phyloP scores from a whole-genome alignment of 208 protist genomes.

The Leptomonas pyrrhocoris region DNA sequence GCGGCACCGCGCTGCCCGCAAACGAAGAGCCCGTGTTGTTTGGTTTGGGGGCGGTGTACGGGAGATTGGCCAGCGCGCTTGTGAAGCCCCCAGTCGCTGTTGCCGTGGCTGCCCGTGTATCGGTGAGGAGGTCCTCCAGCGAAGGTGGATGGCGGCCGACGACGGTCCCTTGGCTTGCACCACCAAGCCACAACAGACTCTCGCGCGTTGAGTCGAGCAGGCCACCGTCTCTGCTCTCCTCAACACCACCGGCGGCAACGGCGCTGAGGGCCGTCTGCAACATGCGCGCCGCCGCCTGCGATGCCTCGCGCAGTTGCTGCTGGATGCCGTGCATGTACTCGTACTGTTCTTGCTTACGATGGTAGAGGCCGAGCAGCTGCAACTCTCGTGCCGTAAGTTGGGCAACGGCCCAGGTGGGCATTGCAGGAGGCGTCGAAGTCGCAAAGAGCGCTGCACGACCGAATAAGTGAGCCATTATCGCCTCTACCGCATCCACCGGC shows the following conservation, averaged over 20 bases:
- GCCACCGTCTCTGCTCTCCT: background rate
- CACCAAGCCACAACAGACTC: background rate
- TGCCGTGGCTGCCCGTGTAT: background rate
- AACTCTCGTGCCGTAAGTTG: constrained; percentile 21
- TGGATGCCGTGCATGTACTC: constrained; percentile 22
- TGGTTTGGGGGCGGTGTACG: constrained; percentile 2
- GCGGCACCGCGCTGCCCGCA: background rate
- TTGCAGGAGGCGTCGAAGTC: too few species aligned
- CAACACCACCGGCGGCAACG: background rate
- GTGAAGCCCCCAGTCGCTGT: constrained; percentile 7
- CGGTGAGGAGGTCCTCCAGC: background rate
- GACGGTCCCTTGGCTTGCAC: too few species aligned
- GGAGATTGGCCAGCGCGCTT: constrained; percentile 15
- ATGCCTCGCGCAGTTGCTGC: constrained; percentile 24
- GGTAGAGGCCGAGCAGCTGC: constrained; percentile 30
- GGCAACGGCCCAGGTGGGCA: background rate
- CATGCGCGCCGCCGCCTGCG: background rate
- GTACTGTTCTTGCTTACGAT: constrained; percentile 37
- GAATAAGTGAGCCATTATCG: background rate
- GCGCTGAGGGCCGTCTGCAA: constrained; percentile 6
- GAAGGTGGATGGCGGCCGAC: background rate
- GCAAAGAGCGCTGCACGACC: background rate
- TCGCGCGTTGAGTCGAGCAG: constrained; percentile 11
- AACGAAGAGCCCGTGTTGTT: background rate
- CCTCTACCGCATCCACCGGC: background rate